A percentile compares a stretch with the other conserved stretches of the same genome.
These are phyloP conservation scores for Eucalyptus curtisii DNA, from an alignment of 345 rosid genomes.

Conservation along the genomic window DNA sequence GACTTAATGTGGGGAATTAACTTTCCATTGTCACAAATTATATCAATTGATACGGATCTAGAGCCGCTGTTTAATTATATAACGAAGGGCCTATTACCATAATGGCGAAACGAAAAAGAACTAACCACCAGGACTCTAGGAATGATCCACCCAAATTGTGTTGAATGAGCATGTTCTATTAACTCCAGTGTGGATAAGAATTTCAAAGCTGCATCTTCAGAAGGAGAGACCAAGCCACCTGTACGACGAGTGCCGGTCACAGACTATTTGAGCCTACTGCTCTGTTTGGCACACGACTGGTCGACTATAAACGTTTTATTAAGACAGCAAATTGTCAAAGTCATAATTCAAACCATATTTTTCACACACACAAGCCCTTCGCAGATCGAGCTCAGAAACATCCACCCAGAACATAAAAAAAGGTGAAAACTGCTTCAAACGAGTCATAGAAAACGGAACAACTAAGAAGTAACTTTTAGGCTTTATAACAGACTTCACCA, in stretches of 20 bases:
- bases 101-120: not conserved
- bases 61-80: not conserved
- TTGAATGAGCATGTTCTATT: not conserved
- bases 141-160: not conserved
- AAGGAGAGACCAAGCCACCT: not conserved
- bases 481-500: not conserved
- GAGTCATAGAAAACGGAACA: constrained; percentile 10
- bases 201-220: not conserved
- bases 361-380: not conserved
- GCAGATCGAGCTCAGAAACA: not conserved
- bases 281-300: not conserved
- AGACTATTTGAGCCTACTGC: not conserved
- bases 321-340: not conserved
- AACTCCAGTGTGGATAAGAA: not conserved
- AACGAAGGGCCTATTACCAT: not conserved
- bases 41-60: not conserved
- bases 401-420: not conserved
- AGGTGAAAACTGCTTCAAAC: not conserved
- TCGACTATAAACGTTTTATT: not conserved
- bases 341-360: not conserved
- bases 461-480: not conserved
- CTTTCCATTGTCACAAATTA: not conserved
- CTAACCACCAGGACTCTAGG: not conserved
- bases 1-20: not conserved
- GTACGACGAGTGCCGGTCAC: not conserved